phyloP scores from a whole-genome alignment of 2,329 filamentous ascomycete genomes.

The Colletotrichum lindemuthianum region DNA sequence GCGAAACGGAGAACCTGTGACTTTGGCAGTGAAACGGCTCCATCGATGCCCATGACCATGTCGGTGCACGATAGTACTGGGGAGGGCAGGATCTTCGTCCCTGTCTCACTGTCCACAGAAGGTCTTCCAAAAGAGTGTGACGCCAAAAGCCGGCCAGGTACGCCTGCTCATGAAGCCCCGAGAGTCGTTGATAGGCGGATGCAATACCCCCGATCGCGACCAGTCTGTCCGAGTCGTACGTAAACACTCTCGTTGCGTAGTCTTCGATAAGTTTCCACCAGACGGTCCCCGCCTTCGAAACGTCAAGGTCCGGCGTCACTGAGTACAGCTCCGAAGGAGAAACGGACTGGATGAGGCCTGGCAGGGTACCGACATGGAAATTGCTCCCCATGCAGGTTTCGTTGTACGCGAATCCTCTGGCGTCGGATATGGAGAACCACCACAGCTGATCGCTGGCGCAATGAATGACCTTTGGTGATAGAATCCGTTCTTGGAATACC shows the following conservation, averaged over 20 bases:
- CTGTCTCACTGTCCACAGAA: background rate
- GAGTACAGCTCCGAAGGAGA: no score
- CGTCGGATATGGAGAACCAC: no score
- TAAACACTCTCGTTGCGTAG: background rate
- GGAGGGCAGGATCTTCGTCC: background rate
- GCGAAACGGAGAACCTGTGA: background rate
- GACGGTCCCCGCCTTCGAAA: background rate
- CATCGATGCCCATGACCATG: constrained; percentile 7
- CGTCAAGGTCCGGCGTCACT: background rate
- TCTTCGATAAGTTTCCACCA: constrained; percentile 2
- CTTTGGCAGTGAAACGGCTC: background rate
- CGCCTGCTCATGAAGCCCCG: no score
- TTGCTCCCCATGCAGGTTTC: no score
- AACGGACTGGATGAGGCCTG: no score
- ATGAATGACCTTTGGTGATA: no score
- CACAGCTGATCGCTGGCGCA: no score
- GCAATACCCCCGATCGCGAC: background rate
- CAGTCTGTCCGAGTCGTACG: background rate
- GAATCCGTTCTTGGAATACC: no score
- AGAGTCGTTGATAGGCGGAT: no score
- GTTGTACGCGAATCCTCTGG: no score
- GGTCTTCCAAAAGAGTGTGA: background rate
- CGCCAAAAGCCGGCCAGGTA: no score
- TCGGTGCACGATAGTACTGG: constrained; percentile 1
- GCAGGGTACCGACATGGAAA: no score